These are phyloP conservation scores for Xylaria telfairii DNA, from an alignment of 495 filamentous ascomycete genomes.

Conservation along the genomic window DNA sequence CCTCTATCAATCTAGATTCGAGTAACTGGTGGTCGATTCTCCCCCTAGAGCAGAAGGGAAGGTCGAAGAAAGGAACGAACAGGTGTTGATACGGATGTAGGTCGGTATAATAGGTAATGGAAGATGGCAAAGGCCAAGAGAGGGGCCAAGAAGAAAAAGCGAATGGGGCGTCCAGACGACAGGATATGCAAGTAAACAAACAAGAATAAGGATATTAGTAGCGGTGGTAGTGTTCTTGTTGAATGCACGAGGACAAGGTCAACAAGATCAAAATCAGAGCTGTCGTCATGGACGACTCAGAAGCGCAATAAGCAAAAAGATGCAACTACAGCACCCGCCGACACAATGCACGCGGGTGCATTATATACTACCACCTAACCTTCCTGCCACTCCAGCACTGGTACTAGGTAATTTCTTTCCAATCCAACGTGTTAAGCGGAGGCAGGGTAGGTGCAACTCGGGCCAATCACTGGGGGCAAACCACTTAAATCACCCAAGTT, in stretches of 20 bases:
- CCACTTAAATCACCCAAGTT: background rate
- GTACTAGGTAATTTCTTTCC: conserved; percentile 5
- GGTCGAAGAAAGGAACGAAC: conserved; percentile 27
- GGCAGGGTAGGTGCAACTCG: conserved; percentile 6
- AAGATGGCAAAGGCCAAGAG: conserved; percentile 25
- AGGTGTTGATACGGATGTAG: conserved; percentile 19
- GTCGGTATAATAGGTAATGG: conserved; percentile 16
- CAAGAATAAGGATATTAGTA: background rate
- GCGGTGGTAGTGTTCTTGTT: background rate
- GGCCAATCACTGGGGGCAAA: background rate
- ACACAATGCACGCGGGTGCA: background rate
- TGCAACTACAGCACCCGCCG: background rate
- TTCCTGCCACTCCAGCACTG: background rate
- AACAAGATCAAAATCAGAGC: background rate
- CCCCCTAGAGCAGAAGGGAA: conserved; percentile 5
- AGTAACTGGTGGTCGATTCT: conserved; percentile 18
- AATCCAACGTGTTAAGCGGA: background rate
- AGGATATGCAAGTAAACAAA: conserved; percentile 18
- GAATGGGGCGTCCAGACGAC: conserved; percentile 20
- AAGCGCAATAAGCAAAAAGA: background rate
- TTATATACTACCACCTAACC: background rate
- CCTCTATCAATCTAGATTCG: conserved; percentile 18
- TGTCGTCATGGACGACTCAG: conserved; percentile 7
- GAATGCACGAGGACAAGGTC: background rate
- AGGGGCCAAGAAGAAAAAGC: conserved; percentile 26